Base-by-base conservation (phyloP, 306 rosid species). In the Quercus glauca region DNA sequence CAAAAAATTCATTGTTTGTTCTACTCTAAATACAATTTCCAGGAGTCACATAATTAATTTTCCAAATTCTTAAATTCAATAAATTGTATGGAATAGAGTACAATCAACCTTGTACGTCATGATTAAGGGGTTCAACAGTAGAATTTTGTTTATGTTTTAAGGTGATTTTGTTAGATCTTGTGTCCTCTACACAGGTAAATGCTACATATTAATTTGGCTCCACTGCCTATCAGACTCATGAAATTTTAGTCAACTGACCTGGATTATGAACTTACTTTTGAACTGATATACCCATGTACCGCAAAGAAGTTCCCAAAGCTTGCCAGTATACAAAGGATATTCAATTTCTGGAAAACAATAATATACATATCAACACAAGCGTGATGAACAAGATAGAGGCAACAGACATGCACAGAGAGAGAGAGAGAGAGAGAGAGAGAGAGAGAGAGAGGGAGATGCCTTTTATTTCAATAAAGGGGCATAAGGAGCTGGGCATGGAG, bases 401-500 rank as follows among this genome's bases (percentile, higher is more conserved):
- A 45, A 41, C 17, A 70, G 49, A 28, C 57, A 41, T 31, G 55
- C 37, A 14, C 18, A 4, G 41, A 45, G 5, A 5, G 14, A 23
- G 33, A 29, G 20, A 72, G 76, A 75, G n/a, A 56, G 33, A 61
- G n/a, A 82, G 9, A 49, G 14, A 23, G 33, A 29, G 20, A 72
- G 76, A 75, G 17, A 43, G 33, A 61, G n/a, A 82, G n/a, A n/a
- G n/a, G n/a, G n/a, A n/a, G 3, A 49, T 49, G 17, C 93, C 92
- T 87, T 83, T 86, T 85, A 93, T 88, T 86, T 91, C 83, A 93
- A 86, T 12, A 64, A 85, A 59, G 99, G 99, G 76, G 94, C 91
- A 78, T 90, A 88, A 61, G 94, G 97, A 63, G 98, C 90, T 19
- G 98, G 98, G 89, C 98, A 95, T 41, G 98, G 96, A 69, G 94